Base-by-base conservation (phyloP, 768 basidiomycete genomes). In the Macrolepiota albuminosa region DNA sequence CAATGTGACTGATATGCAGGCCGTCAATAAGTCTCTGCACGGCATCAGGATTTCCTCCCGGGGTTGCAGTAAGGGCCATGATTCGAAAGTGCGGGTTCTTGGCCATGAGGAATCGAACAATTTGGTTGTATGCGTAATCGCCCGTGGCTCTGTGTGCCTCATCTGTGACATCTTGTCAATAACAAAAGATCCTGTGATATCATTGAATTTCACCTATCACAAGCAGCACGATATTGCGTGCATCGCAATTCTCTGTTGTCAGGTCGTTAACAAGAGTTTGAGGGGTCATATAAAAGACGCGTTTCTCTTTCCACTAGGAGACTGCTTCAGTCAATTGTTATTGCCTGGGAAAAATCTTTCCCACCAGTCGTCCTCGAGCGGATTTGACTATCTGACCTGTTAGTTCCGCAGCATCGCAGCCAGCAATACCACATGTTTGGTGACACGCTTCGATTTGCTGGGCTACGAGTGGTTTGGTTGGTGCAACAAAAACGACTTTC, bases 401-500 rank as follows among this genome's bases (percentile, higher is more conserved):
- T 65, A 99, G 74, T 67, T 97, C 95, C 9, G 85, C 79, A 0
- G 93, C 91, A 68, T 95, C 91, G 54, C 76, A 78, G 6, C 91
- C 90, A 18, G 95, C 92, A 54, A 98, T 98, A 6, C 97, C 97
- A 65, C 95, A 98, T 5, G 87, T 87, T 69, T 87, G 81, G 67
- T 97, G 97, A 69, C 93, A 98, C 2, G 97, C 95, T 54, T 89
- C 85, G 42, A 98, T 85, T 68, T 99, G 97, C 69, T 99, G 97
- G 4, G 92, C 85, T 29, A 99, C 97, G 6, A 99, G 82, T 5
- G 97, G 97, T 68, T 95, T 96, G 2, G 97, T 95, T 2, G 96
- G 96, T 0, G 96, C 96, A 49, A 98, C 86, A 68, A 99, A 99
- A 36, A 98, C 81, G 16, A 98, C 88, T 67, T 93, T 95, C 18